Evolutionary conservation across 176 grass and related monocot species (phyloP), one percentile per base, ranked within the genome.

Genomic region (Bolboschoenus planiculmis): DNA sequence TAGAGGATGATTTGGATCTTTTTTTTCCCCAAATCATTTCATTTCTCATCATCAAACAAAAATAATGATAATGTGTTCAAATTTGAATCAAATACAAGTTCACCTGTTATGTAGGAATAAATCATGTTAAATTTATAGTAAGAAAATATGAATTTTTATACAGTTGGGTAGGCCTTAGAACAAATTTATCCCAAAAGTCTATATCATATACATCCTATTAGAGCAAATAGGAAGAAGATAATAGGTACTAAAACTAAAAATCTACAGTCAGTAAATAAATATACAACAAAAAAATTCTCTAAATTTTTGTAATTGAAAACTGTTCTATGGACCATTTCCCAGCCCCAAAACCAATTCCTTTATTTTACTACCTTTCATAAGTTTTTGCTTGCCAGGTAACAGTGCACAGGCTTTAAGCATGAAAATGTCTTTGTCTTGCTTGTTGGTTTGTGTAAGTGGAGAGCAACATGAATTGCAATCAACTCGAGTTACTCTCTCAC

Each of bases 401-500:
- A 75, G 29, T 74, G 10, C 40, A n/a, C n/a, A 29, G 2, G 43
- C 43, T 68, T 68, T 21, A 21, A 8, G 16, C 1, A 68, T 59
- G 56, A 36, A n/a, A n/a, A n/a, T 50, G 71, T 13, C 72, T 76
- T 15, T 44, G 13, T n/a, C 26, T 51, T 76, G 72, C 24, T 76
- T 76, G 44, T 76, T 31, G 43, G 72, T 51, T 76, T 76, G 44
- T 51, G 44, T 47, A 76, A 76, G 13, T 76, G 24, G 43, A 76
- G 72, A 76, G 72, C 44, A 48, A 76, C 51, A 20, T 76, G 24
- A 76, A 76, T 76, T 76, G 14, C 72, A 51, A 24, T 75, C 13
- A 31, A 30, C 26, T 76, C 4, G 16, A 48, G 21, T 76, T 51
- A 9, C 14, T 33, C 11, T 51, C 9, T 11, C 8, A 9, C 8